Conservation (phyloP, 257 asterid species). For the Jacaranda mimosifolia region DNA sequence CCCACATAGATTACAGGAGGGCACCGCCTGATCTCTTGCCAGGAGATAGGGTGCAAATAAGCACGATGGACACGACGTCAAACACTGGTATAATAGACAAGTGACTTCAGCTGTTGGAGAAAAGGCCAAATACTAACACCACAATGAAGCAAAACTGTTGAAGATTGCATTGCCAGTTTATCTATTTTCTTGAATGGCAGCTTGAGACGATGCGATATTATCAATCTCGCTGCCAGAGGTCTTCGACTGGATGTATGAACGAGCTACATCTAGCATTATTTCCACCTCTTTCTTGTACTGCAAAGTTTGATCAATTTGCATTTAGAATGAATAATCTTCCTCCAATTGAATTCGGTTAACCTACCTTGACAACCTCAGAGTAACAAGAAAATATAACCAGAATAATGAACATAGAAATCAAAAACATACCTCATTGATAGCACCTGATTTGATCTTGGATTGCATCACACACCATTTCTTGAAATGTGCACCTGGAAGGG, state of each 20-base stretch:
- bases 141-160: conserved; percentile 26
- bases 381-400: background rate
- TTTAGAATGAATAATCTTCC: background rate
- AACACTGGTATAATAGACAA: conserved; percentile 20
- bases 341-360: background rate
- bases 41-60: conserved; percentile 55
- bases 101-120: too few relatives aligned
- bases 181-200: conserved; percentile 50
- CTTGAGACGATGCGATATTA: conserved; percentile 39
- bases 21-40: conserved; percentile 58
- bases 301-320: conserved; percentile 21
- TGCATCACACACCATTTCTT: conserved; percentile 99
- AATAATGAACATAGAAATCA: background rate
- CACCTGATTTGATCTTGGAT: conserved; percentile 89
- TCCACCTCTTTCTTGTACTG: conserved; percentile 98
- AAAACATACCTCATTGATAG: conserved; percentile 76
- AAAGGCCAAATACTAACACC: background rate
- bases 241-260: conserved; percentile 64
- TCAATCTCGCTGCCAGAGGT: conserved; percentile 45
- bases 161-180: conserved; percentile 21
- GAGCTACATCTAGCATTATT: conserved; percentile 80
- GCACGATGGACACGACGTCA: conserved; percentile 4
- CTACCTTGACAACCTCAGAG: background rate
- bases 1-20: conserved; percentile 38
- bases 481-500: conserved; percentile 85